Base-by-base conservation (phyloP, 2,329 filamentous ascomycete species). In the Sporothrix variecibatus region DNA sequence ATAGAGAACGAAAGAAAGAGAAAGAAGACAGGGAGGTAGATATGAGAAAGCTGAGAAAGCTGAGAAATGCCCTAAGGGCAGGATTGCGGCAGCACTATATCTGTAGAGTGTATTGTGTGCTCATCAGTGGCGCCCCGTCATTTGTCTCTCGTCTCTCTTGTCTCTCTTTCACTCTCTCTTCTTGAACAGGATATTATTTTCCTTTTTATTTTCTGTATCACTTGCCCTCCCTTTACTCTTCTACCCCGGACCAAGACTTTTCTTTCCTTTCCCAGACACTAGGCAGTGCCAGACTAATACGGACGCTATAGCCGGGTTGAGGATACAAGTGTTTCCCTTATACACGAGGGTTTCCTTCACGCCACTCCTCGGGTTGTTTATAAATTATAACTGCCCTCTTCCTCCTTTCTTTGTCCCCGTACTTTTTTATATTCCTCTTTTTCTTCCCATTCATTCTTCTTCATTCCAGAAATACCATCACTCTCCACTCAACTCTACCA, bases 171-270 rank as follows among this genome's bases (percentile, higher is more conserved):
- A 26, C 40, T 51, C 43, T 31, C 3, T 31, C 3, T 43, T 23
- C 31, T 56, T 28, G 34, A 15, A 38, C 20, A 26, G 71, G 60
- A 72, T 53, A 53, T 65, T 51, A 49, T 56, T 72, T 72, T 72
- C 60, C 60, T 64, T 72, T 64, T 38, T n/a, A 15, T 12, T 51
- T 69, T 69, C 3, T 31, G 26, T 9, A 38, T 69, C 46, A 51
- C 28, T 69, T n/a, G 28, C 26, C 51, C 51, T 56, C 23, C 11
- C 51, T 56, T 38, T 23, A 34, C 34, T 34, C 34, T 34, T 8
- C 40, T 72, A 49, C 56, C 69, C 60, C 58, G 58, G 60, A 43
- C 53, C 53, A 28, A 62, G 51, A 43, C 60, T 65, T 62, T 46
- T 9, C 28, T 20, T 40, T 43, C 43, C 43, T 49, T 46, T 67